Evolutionary conservation across 2,329 filamentous ascomycete species (phyloP).

Genomic region (Fusarium ramigenum): DNA sequence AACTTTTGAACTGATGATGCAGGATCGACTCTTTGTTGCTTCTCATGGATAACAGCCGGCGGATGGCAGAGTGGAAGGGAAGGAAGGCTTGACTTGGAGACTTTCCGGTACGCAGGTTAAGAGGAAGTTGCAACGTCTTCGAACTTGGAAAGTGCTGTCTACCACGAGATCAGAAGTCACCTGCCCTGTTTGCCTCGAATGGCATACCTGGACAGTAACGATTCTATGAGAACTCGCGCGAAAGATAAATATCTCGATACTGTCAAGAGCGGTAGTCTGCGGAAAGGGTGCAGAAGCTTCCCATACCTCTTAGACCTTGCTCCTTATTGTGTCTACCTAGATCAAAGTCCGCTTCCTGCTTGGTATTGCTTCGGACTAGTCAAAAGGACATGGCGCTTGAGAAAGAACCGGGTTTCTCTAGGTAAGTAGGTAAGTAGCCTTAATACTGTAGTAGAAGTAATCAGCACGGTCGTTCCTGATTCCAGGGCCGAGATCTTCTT

Average conservation of each 20-base stretch:
- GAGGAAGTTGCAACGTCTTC: conserved; percentile 9
- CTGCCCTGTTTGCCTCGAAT: neutral
- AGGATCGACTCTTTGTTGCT: neutral
- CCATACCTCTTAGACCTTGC: neutral
- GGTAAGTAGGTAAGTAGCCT: neutral
- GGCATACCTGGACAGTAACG: neutral
- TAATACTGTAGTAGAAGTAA: neutral
- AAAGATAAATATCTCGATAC: neutral
- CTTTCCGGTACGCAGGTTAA: neutral
- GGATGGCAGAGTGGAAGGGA: neutral
- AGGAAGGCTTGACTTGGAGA: neutral
- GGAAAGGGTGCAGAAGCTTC: neutral
- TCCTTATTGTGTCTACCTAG: neutral
- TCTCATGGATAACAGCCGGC: neutral
- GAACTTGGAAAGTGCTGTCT: neutral
- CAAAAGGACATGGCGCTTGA: neutral
- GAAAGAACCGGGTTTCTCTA: neutral
- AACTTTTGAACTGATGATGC: neutral
- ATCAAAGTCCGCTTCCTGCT: neutral
- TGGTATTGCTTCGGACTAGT: neutral
- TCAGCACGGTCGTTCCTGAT: neutral
- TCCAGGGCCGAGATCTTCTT: neutral
- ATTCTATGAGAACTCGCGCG: neutral
- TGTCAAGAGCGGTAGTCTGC: neutral
- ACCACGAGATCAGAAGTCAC: neutral